Evolutionary conservation across 768 basidiomycete species (phyloP), one percentile per base, ranked within the genome.

Genomic region (Daedaleopsis nitida): DNA sequence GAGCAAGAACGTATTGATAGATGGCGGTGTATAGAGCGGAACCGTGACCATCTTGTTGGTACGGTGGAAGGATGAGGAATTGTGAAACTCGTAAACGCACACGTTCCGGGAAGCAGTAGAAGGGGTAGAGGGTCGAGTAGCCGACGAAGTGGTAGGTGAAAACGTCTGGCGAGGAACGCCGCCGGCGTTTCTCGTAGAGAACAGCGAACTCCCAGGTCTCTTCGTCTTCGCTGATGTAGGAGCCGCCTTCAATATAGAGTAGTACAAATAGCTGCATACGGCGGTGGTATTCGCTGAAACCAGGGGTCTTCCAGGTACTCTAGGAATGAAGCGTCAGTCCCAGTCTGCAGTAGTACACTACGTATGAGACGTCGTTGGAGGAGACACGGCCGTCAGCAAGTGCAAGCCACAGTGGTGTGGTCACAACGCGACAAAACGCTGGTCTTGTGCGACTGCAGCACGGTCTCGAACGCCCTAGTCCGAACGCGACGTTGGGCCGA

Each of bases 201-300:
- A 94, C 79, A 44, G 87, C 83, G 73, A 98, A 98, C 72, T 98
- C 94, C 96, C 96, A 98, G 1, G 82, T 80, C 21, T 94, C 90
- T 71, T 98, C 96, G 6, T 92, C 92, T 65, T 98, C 96, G 68
- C 89, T 85, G 65, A 99, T 92, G 73, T 94, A 98, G 13, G 92
- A 94, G 3, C 96, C 97, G 12, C 85, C 97, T 71, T 99, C 97
- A 68, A 99, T 94, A 75, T 93, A 98, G 6, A 99, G 79, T 57
- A 96, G 72, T 65, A 98, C 93, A 73, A 97, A 98, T 52, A 98
- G 71, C 74, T 98, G 97, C 91, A 97, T 96, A 56, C 85, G 80
- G 17, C 89, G 83, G 70, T 98, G 96, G 62, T 93, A 94, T 74
- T 96, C 94, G 70, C 80, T 82, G 76, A 98, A 98, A 13, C 92